phyloP scores from a whole-genome alignment of 352 stramenopile genomes.

The Pythium angustatum region DNA sequence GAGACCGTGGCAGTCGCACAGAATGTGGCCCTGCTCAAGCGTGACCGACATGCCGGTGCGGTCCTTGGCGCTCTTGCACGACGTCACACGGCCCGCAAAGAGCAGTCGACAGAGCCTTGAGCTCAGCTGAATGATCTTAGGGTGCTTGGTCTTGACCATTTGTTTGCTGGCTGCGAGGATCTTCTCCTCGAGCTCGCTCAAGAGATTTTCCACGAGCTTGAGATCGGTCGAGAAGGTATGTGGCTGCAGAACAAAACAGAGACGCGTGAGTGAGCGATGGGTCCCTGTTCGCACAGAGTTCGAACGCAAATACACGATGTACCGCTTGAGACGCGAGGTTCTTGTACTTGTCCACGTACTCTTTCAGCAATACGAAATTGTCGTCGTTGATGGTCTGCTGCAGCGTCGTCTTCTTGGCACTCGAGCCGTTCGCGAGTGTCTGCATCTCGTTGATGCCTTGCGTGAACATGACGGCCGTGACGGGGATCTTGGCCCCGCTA shows the following conservation, averaged over 20 bases:
- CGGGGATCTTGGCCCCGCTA: constrained; percentile 51
- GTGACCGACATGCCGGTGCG: constrained; percentile 97
- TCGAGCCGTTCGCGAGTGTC: constrained; percentile 89
- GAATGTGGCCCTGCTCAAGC: constrained; percentile 90
- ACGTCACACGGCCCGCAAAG: constrained; percentile 89
- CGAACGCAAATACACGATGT: background rate
- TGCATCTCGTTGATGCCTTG: constrained; percentile 94
- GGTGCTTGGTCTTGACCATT: constrained; percentile 74
- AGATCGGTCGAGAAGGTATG: constrained; percentile 30
- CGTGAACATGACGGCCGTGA: constrained; percentile 77
- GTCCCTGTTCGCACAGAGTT: background rate
- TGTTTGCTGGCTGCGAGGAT: constrained; percentile 63
- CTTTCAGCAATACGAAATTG: constrained; percentile 77
- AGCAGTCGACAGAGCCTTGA: constrained; percentile 80
- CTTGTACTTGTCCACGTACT: constrained; percentile 47
- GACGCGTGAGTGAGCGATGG: background rate
- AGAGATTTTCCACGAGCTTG: constrained; percentile 48
- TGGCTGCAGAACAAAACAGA: constrained; percentile 1
- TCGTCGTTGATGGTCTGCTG: constrained; percentile 84
- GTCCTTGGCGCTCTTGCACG: constrained; percentile 98
- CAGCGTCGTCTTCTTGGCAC: constrained; percentile 66
- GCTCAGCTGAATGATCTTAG: constrained; percentile 81
- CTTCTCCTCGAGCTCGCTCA: constrained; percentile 69
- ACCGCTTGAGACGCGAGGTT: constrained; percentile 16
- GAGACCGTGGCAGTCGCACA: constrained; percentile 70